phyloP scores from a whole-genome alignment of 2,329 filamentous ascomycete genomes.

The Grosmannia huntii region DNA sequence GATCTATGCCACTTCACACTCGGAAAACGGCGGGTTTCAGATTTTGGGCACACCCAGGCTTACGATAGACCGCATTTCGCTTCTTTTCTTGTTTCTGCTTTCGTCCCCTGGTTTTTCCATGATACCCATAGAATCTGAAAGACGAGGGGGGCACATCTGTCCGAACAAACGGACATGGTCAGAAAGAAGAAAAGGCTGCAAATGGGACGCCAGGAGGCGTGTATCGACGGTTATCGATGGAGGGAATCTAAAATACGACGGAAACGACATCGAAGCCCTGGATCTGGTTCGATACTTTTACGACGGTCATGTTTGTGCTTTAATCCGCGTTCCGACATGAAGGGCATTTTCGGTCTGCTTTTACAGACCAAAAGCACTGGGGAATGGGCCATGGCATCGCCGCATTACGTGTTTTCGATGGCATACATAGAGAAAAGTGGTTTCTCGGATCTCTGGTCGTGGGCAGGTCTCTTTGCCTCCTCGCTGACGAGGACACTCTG shows the following conservation, averaged over 20 bases:
- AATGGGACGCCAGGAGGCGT: constrained; percentile 16
- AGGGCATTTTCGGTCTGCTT: constrained; percentile 19
- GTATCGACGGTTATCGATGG: constrained; percentile 18
- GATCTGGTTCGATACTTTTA: constrained; percentile 22
- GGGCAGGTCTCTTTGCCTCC: background rate
- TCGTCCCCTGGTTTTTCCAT: constrained; percentile 20
- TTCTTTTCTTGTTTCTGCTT: constrained; percentile 21
- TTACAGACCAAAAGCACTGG: constrained; percentile 16
- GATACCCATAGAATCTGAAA: constrained; percentile 27
- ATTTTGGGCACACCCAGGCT: constrained; percentile 21
- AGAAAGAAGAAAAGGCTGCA: constrained; percentile 10
- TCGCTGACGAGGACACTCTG: background rate
- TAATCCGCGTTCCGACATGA: constrained; percentile 17
- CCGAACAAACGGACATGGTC: constrained; percentile 10
- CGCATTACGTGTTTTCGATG: constrained; percentile 20
- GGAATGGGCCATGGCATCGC: constrained; percentile 20
- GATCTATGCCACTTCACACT: constrained; percentile 16
- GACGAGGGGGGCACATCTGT: constrained; percentile 15
- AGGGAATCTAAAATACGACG: constrained; percentile 15
- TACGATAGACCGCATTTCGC: constrained; percentile 22
- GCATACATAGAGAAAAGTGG: constrained; percentile 51
- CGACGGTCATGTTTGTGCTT: constrained; percentile 27
- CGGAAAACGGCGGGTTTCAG: constrained; percentile 22
- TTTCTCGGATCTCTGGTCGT: constrained; percentile 22
- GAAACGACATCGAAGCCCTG: constrained; percentile 12